Base-by-base conservation (phyloP, 805 yeast species). In the Naumovozyma baii region DNA sequence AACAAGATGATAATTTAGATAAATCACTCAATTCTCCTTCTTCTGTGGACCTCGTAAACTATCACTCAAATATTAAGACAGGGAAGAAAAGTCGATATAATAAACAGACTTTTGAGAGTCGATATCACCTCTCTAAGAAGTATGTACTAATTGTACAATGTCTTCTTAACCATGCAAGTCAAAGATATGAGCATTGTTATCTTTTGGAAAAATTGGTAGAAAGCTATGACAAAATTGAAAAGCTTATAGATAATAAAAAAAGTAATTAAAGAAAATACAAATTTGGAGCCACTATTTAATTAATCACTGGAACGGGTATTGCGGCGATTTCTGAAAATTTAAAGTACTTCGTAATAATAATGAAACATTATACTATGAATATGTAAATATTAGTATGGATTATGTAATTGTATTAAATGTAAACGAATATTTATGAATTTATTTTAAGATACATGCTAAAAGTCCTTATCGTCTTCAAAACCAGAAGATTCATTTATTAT, bases 71-170 rank as follows among this genome's bases (percentile, higher is more conserved):
- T 17, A n/a, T 8, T 4, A 22, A 19, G 20, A 33, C 4, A 22
- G 26, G 26, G 10, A 22, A 22, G 7, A 22, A 10, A 22, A 22
- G 26, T 22, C 26, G 10, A 15, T 18, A 19, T 9, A 34, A 33
- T 17, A 45, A 45, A 36, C 55, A 56, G 44, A 55, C 57, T 18
- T 55, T 57, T 40, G 52, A 52, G 19, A 51, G 50, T 29, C 51
- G 56, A 22, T 56, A 57, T 35, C 58, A 55, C 25, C 38, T 59
- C 8, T 52, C 62, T 2, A 49, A 45, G 16, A 58, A 57, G 33
- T 55, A 50, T 33, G 42, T 55, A 20, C 44, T 45, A 1, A 52
- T 58, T 30, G 57, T 61, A 2, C 51, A 49, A 39, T 52, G 55
- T 37, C 52, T 57, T 19, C 55, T 51, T 35, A 42, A 43, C 17